Evolutionary conservation across 352 stramenopile species (phyloP).

Genomic region (Phytophthora pluvialis): DNA sequence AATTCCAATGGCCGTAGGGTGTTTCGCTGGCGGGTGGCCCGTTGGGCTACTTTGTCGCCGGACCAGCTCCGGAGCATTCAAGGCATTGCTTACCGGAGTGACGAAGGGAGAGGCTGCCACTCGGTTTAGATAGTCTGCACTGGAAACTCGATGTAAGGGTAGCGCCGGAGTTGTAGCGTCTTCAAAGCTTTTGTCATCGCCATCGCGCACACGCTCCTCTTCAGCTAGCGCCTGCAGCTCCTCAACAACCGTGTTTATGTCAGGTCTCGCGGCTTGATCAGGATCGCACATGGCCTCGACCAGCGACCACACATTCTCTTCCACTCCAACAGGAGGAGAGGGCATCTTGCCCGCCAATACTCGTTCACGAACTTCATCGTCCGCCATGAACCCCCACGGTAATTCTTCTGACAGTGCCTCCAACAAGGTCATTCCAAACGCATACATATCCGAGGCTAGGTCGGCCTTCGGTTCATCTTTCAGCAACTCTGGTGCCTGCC

Average conservation of each 20-base stretch:
- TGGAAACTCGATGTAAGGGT: slow-evolving; percentile 36
- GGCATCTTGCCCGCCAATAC: slow-evolving; percentile 55
- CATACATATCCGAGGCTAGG: slow-evolving; percentile 63
- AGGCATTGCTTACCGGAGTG: slow-evolving; percentile 7
- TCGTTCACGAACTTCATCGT: slow-evolving; percentile 47
- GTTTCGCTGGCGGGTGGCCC: slow-evolving; percentile 4
- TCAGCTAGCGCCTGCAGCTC: slow-evolving; percentile 54
- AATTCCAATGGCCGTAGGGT: slow-evolving; percentile 28
- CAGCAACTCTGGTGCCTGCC: slow-evolving; percentile 62
- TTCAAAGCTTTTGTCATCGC: slow-evolving; percentile 32
- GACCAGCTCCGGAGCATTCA: slow-evolving; percentile 18
- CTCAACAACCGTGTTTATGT: slow-evolving; percentile 54
- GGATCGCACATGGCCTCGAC: slow-evolving; percentile 62
- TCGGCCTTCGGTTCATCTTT: slow-evolving; percentile 18
- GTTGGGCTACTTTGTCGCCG: slow-evolving; percentile 32
- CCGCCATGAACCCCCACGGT: slow-evolving; percentile 63
- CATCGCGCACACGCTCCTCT: slow-evolving; percentile 51
- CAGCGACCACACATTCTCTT: slow-evolving; percentile 55
- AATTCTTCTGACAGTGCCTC: slow-evolving; percentile 66
- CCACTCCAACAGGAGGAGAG: slow-evolving; percentile 37
- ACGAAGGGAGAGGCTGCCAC: slow-evolving; percentile 22
- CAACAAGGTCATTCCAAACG: slow-evolving; percentile 69
- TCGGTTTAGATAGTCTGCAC: slow-evolving; percentile 32
- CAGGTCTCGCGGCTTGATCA: slow-evolving; percentile 49
- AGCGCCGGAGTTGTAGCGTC: slow-evolving; percentile 25